Conservation (phyloP, 1,284 basidiomycete species). For the Trametes hirsuta region DNA sequence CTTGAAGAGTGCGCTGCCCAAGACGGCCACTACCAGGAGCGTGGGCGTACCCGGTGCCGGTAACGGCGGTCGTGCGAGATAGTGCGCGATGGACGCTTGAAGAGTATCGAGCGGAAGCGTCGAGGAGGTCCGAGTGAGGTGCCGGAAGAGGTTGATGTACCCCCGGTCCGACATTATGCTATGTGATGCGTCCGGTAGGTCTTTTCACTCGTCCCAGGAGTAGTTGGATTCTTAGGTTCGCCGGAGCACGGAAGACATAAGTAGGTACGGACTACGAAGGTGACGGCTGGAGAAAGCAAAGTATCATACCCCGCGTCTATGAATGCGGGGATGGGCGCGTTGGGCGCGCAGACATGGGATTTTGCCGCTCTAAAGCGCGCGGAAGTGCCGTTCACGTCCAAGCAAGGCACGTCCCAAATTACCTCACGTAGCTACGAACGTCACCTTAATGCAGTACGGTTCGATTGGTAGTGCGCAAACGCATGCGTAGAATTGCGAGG, state of each 20-base stretch:
- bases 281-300: not conserved
- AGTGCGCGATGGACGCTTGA: constrained; percentile 63
- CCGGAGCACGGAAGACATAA: too few relatives aligned
- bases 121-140: constrained; percentile 55
- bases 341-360: constrained; percentile 6
- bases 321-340: not conserved
- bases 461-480: too few relatives aligned
- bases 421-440: too few relatives aligned
- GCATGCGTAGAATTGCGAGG: constrained; percentile 5
- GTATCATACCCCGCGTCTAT: not conserved
- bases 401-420: too few relatives aligned
- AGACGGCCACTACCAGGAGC: constrained; percentile 64
- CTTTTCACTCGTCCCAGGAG: not conserved
- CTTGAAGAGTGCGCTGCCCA: constrained; percentile 62
- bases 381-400: too few relatives aligned
- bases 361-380: not conserved
- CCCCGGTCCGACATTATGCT: constrained; percentile 39
- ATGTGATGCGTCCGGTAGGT: not conserved
- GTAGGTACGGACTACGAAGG: not conserved
- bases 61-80: constrained; percentile 48
- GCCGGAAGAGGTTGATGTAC: constrained; percentile 57
- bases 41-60: constrained; percentile 56
- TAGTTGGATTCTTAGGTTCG: too few relatives aligned
- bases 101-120: constrained; percentile 53
- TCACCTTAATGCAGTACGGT: too few relatives aligned